Evolutionary conservation across 2,329 filamentous ascomycete species (phyloP).

Genomic region (Simplicillium aogashimaense): DNA sequence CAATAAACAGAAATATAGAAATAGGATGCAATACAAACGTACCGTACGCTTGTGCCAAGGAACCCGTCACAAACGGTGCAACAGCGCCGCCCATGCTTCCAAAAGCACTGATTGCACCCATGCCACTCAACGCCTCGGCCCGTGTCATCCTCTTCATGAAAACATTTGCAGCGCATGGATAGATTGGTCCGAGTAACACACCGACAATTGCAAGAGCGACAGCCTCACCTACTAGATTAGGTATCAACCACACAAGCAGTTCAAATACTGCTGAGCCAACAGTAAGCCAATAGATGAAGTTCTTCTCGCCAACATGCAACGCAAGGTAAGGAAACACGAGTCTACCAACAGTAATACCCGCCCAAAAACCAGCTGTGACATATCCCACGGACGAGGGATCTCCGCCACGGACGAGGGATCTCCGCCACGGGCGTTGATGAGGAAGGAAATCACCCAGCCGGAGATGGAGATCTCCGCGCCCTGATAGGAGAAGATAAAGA

Average conservation of each 20-base stretch:
- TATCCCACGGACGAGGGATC: constrained; percentile 66
- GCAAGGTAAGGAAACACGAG: constrained; percentile 61
- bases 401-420: constrained; percentile 55
- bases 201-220: constrained; percentile 62
- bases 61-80: constrained; percentile 55
- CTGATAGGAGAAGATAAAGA: constrained; percentile 82
- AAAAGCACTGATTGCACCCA: constrained; percentile 60
- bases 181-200: constrained; percentile 67
- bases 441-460: constrained; percentile 79
- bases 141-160: constrained; percentile 51
- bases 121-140: constrained; percentile 49
- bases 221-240: constrained; percentile 62
- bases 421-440: constrained; percentile 63
- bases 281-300: constrained; percentile 54
- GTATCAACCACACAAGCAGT: constrained; percentile 69
- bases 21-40: constrained; percentile 59
- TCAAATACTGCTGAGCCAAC: constrained; percentile 57
- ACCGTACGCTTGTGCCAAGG: constrained; percentile 51
- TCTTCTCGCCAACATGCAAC: constrained; percentile 58
- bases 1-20: constrained; percentile 52
- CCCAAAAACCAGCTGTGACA: constrained; percentile 64
- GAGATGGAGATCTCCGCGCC: constrained; percentile 77
- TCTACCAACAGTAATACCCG: constrained; percentile 65
- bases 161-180: constrained; percentile 60
- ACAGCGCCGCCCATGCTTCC: constrained; percentile 60